phyloP scores from a whole-genome alignment of 1,139 yeast genomes.

The Candida tetrigidarum region DNA sequence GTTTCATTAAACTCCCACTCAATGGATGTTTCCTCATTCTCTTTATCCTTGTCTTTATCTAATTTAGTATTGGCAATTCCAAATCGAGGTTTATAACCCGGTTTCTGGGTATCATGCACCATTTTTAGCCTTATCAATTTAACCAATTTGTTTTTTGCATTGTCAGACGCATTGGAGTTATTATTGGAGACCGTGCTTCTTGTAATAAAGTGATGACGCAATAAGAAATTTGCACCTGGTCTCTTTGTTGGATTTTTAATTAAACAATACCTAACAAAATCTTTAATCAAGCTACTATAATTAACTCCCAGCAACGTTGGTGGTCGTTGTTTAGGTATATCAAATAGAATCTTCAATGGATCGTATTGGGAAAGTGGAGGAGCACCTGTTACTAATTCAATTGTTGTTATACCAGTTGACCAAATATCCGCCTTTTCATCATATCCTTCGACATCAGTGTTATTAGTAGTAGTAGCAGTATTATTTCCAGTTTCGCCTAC shows the following conservation, averaged over 20 bases:
- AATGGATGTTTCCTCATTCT: conserved; percentile 6
- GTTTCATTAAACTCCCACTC: conserved; percentile 15
- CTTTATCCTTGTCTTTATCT: conserved; percentile 6
- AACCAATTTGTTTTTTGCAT: conserved; percentile 10
- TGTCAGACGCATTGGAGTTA: conserved; percentile 8
- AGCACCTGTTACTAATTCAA: conserved; percentile 71
- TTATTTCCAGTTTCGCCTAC: conserved; percentile 82
- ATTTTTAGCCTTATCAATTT: conserved; percentile 16
- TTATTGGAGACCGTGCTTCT: conserved; percentile 7
- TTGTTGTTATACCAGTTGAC: conserved; percentile 85
- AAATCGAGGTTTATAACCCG: conserved; percentile 16
- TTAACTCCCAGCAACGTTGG: conserved; percentile 56
- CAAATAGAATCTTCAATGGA: conserved; percentile 75
- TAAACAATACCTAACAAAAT: conserved; percentile 63
- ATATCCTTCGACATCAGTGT: conserved; percentile 49
- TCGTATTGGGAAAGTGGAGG: conserved; percentile 74
- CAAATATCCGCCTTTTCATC: conserved; percentile 85
- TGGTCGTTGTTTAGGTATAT: conserved; percentile 70
- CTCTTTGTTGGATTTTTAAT: conserved; percentile 59
- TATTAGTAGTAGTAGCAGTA: conserved; percentile 41
- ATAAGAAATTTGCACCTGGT: conserved; percentile 48
- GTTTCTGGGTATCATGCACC: conserved; percentile 8
- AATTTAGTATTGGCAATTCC: conserved; percentile 6
- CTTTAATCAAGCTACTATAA: conserved; percentile 56
- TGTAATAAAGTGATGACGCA: conserved; percentile 51